These are phyloP conservation scores for Thermomyces lanuginosus DNA, from an alignment of 2,329 filamentous ascomycete genomes.

Conservation along the genomic window DNA sequence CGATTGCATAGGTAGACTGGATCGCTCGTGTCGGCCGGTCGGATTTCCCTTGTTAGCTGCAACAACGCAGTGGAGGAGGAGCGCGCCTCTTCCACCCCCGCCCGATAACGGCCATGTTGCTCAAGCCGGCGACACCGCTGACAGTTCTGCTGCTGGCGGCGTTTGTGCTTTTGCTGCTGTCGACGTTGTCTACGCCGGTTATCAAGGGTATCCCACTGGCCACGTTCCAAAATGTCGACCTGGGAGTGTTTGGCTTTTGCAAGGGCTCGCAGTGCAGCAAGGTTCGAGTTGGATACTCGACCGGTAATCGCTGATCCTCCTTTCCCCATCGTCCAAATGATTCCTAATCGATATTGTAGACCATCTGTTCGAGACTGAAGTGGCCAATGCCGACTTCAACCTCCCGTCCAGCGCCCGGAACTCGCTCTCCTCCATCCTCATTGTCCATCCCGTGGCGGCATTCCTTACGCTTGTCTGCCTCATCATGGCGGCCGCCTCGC, in stretches of 20 bases:
- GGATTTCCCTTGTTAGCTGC: not conserved
- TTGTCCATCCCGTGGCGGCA: conserved; percentile 83
- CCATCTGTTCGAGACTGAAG: conserved; percentile 30
- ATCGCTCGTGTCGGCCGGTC: conserved; percentile 1
- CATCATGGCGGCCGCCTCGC: conserved; percentile 59
- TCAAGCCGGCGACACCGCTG: conserved; percentile 84
- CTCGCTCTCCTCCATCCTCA: conserved; percentile 70
- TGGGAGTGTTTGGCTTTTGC: conserved; percentile 90
- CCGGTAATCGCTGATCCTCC: conserved; percentile 41
- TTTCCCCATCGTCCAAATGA: not conserved
- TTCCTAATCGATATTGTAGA: conserved; percentile 20
- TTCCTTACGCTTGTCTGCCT: conserved; percentile 74
- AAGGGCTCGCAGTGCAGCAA: conserved; percentile 47
- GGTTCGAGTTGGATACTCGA: conserved; percentile 71
- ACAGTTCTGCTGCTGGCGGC: conserved; percentile 70
- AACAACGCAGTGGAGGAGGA: not conserved
- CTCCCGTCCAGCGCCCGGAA: conserved; percentile 48
- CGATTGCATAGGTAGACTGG: too few species aligned
- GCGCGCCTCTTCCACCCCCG: too few species aligned
- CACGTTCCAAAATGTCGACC: conserved; percentile 57
- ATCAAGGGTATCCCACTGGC: conserved; percentile 73
- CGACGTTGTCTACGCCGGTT: conserved; percentile 80
- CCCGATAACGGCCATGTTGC: conserved; percentile 41
- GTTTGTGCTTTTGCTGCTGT: conserved; percentile 70
- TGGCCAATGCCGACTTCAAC: conserved; percentile 42